Evolutionary conservation across 805 yeast species (phyloP).

Genomic region (Candida argentea): DNA sequence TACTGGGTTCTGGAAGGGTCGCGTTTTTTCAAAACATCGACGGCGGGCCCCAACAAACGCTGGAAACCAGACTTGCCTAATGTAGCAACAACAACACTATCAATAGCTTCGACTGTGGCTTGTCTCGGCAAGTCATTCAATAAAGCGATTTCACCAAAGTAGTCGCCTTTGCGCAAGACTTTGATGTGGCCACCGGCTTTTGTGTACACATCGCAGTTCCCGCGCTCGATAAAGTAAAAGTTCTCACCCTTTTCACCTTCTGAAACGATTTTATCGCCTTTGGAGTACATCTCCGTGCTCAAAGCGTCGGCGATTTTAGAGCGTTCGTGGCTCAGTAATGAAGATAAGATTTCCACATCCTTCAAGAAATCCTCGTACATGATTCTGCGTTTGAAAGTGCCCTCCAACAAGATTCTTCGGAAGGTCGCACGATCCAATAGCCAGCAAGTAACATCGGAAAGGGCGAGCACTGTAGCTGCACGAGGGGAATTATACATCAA

Average conservation of each 20-base stretch:
- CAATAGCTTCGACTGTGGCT: slow-evolving; percentile 78
- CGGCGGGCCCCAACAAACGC: slow-evolving; percentile 89
- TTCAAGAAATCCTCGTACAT: slow-evolving; percentile 84
- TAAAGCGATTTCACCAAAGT: slow-evolving; percentile 94
- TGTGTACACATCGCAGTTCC: slow-evolving; percentile 69
- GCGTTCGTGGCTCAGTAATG: slow-evolving; percentile 71
- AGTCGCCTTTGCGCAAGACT: slow-evolving; percentile 67
- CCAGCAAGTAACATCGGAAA: slow-evolving; percentile 63
- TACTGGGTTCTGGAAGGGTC: too few species aligned
- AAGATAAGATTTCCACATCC: slow-evolving; percentile 72
- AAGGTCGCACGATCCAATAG: slow-evolving; percentile 90
- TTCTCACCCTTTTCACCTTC: slow-evolving; percentile 67
- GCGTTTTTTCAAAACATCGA: slow-evolving; percentile 73
- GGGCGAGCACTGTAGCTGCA: slow-evolving; percentile 83
- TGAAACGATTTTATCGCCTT: slow-evolving; percentile 64
- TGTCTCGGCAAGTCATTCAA: slow-evolving; percentile 88
- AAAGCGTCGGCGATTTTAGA: slow-evolving; percentile 92
- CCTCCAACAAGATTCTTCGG: slow-evolving; percentile 82
- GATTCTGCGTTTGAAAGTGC: slow-evolving; percentile 80
- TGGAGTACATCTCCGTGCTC: slow-evolving; percentile 59
- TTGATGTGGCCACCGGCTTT: slow-evolving; percentile 51
- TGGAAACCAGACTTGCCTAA: slow-evolving; percentile 89
- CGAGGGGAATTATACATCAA: slow-evolving; percentile 96
- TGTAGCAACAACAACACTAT: slow-evolving; percentile 78
- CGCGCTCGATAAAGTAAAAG: slow-evolving; percentile 48